These are phyloP conservation scores for Jaminaea rosea DNA, from an alignment of 1,284 basidiomycete species.

Conservation along the genomic window DNA sequence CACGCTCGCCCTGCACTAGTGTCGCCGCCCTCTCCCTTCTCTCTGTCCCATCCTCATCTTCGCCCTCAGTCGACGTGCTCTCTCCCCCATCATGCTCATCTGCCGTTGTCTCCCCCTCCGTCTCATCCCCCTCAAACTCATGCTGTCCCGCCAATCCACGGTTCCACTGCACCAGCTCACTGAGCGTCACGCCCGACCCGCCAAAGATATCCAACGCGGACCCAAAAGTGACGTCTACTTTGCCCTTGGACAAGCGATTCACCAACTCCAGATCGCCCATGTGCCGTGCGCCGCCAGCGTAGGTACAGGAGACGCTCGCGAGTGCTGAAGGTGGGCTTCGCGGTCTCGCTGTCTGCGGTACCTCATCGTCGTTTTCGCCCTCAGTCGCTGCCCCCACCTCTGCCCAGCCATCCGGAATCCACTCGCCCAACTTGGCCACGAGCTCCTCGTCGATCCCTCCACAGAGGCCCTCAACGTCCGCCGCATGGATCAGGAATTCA, in stretches of 20 bases:
- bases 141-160: neutral
- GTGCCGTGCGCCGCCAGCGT: slow-evolving; percentile 88
- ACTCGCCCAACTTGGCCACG: slow-evolving; percentile 51
- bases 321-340: slow-evolving; percentile 4
- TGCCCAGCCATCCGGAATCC: neutral
- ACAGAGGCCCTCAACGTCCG: slow-evolving; percentile 94
- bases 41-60: neutral
- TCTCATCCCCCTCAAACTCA: neutral
- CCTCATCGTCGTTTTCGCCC: no score
- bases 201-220: slow-evolving; percentile 79
- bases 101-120: slow-evolving; percentile 8
- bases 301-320: no score
- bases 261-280: slow-evolving; percentile 77
- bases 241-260: slow-evolving; percentile 67
- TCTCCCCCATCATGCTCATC: slow-evolving; percentile 4
- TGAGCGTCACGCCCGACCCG: slow-evolving; percentile 62
- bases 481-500: slow-evolving; percentile 92
- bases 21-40: no score
- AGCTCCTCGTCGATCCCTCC: slow-evolving; percentile 89
- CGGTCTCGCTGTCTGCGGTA: no score
- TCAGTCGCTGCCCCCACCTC: no score
- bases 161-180: slow-evolving; percentile 57
- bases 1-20: no score
- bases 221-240: slow-evolving; percentile 90
- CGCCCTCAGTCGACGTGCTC: slow-evolving; percentile 4